phyloP scores from a whole-genome alignment of 2,329 filamentous ascomycete species.

The Fusarium irregulare region DNA sequence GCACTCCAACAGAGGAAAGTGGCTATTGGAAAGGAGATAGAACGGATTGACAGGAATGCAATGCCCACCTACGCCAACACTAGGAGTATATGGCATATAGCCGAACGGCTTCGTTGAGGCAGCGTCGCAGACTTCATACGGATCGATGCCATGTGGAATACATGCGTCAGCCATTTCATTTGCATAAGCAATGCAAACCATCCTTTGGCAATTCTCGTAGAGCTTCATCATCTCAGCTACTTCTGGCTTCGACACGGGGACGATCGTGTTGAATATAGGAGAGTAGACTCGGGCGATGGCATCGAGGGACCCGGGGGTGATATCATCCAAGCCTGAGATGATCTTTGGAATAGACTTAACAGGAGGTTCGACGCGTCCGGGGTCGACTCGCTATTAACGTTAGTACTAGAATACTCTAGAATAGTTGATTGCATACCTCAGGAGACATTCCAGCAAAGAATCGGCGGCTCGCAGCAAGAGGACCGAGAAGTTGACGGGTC shows the following conservation, averaged over 20 bases:
- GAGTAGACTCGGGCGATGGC: conserved; percentile 58
- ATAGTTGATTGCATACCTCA: conserved; percentile 34
- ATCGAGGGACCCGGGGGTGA: conserved; percentile 56
- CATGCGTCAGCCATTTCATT: conserved; percentile 68
- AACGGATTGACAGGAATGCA: conserved; percentile 67
- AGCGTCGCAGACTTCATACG: conserved; percentile 60
- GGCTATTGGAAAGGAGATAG: conserved; percentile 60
- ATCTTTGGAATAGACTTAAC: conserved; percentile 61
- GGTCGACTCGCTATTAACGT: conserved; percentile 57
- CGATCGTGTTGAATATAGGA: conserved; percentile 57
- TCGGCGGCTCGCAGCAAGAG: conserved; percentile 53
- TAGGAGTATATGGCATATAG: conserved; percentile 59
- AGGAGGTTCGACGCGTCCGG: conserved; percentile 57
- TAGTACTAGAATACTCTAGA: neutral
- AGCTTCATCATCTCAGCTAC: conserved; percentile 68
- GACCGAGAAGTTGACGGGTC: conserved; percentile 61
- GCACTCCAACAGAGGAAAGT: conserved; percentile 58
- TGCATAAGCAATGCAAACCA: conserved; percentile 64
- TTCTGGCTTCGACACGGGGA: conserved; percentile 62
- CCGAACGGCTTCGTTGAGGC: conserved; percentile 64
- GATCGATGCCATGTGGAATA: conserved; percentile 56
- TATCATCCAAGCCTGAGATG: conserved; percentile 61
- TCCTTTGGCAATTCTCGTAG: conserved; percentile 67
- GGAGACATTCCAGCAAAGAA: conserved; percentile 62
- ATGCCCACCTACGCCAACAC: conserved; percentile 64